phyloP scores from a whole-genome alignment of 352 stramenopile genomes.

The Globisporangium alternatum region DNA sequence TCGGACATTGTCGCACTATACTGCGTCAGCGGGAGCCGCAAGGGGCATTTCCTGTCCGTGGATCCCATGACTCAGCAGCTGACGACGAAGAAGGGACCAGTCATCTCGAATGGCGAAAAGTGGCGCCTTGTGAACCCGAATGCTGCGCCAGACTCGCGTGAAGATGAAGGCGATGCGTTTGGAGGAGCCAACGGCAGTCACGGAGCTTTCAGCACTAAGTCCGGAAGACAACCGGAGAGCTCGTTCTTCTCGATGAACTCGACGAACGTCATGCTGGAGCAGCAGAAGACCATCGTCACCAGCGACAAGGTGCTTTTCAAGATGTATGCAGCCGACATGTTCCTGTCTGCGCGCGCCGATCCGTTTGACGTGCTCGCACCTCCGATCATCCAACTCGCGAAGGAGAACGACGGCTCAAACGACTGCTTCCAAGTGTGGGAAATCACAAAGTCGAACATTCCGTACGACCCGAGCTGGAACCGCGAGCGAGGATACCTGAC shows the following conservation, averaged over 20 bases:
- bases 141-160: constrained; percentile 24
- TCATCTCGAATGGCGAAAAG: constrained; percentile 79
- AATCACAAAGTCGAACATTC: constrained; percentile 84
- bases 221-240: constrained; percentile 18
- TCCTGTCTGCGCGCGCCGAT: constrained; percentile 36
- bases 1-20: constrained; percentile 78
- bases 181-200: neutral
- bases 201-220: neutral
- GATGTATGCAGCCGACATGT: constrained; percentile 58
- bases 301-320: constrained; percentile 78
- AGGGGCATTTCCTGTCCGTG: constrained; percentile 70
- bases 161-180: constrained; percentile 16
- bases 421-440: constrained; percentile 73
- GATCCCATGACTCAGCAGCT: constrained; percentile 54
- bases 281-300: constrained; percentile 60
- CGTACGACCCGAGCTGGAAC: constrained; percentile 85
- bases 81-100: constrained; percentile 66
- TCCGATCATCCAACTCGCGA: constrained; percentile 38
- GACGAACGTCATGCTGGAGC: constrained; percentile 43
- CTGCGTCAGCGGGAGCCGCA: constrained; percentile 62
- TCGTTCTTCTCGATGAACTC: constrained; percentile 39
- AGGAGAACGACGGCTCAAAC: constrained; percentile 46
- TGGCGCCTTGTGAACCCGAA: constrained; percentile 70
- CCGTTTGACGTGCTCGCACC: constrained; percentile 25
- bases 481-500: constrained; percentile 79